Conservation (phyloP, 192 early-diverging fungal genomes). For the Coemansia sp. region DNA sequence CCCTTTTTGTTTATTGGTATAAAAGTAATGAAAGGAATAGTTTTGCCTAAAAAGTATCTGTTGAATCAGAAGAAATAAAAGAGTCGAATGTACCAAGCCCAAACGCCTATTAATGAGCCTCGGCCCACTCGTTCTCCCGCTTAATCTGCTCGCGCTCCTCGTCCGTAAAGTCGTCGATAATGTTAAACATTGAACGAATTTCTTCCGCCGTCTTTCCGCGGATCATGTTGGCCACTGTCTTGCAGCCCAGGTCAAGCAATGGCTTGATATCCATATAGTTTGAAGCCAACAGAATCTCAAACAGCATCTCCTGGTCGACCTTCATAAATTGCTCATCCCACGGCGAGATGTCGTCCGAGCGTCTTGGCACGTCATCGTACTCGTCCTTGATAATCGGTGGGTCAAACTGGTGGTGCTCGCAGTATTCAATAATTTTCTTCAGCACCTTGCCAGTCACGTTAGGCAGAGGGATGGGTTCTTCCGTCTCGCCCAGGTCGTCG, state of each 20-base stretch:
- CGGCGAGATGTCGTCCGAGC: conserved; percentile 72
- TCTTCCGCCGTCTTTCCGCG: conserved; percentile 92
- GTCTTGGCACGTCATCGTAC: conserved; percentile 57
- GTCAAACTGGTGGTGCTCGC: conserved; percentile 75
- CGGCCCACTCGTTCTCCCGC: conserved; percentile 79
- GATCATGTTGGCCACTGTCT: conserved; percentile 98
- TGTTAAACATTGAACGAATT: conserved; percentile 96
- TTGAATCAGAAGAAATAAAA: conserved; percentile 6
- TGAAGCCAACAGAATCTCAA: conserved; percentile 80
- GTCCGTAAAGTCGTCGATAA: conserved; percentile 91
- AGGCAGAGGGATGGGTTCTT: conserved; percentile 72
- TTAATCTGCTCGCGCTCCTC: conserved; percentile 94
- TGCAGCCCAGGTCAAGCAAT: conserved; percentile 94
- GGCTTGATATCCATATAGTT: conserved; percentile 97
- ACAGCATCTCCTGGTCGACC: conserved; percentile 77
- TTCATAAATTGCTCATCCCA: conserved; percentile 80
- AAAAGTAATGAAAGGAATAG: neutral
- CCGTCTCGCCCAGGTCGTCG: conserved; percentile 70
- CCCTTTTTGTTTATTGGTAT: too few species aligned
- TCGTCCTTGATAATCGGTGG: conserved; percentile 58
- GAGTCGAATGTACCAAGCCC: neutral
- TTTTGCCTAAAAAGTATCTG: neutral
- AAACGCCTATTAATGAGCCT: conserved; percentile 49
- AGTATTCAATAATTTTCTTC: conserved; percentile 83
- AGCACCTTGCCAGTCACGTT: conserved; percentile 75